These are phyloP conservation scores for Fomitopsis palustris DNA, from an alignment of 1,284 basidiomycete genomes.

Conservation along the genomic window DNA sequence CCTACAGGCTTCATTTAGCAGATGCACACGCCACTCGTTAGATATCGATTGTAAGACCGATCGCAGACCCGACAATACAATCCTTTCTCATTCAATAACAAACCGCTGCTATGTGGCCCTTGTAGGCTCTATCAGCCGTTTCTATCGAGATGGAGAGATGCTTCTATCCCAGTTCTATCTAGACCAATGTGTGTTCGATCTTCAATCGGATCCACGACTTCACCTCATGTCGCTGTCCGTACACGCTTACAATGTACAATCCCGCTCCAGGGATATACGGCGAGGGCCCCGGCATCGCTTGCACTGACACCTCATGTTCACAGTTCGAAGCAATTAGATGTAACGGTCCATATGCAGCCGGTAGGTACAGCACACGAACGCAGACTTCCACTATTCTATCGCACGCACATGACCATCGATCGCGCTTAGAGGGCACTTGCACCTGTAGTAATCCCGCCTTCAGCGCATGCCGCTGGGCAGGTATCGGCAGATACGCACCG, in stretches of 20 bases:
- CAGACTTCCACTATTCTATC: conserved; percentile 16
- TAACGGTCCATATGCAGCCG: background rate
- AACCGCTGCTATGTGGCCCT: background rate
- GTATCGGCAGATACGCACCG: conserved; percentile 46
- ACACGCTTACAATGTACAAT: background rate
- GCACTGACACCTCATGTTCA: no score
- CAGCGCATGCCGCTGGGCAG: background rate
- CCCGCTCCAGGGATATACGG: background rate
- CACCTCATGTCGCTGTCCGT: background rate
- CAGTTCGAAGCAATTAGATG: background rate
- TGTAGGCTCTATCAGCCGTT: background rate
- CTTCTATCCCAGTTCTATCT: background rate
- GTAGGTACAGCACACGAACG: background rate
- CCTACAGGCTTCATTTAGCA: conserved; percentile 3
- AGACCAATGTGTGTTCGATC: background rate
- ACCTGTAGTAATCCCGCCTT: conserved; percentile 13
- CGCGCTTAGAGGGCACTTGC: conserved; percentile 22
- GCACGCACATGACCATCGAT: conserved; percentile 3
- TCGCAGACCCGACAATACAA: background rate
- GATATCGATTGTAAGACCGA: conserved; percentile 1
- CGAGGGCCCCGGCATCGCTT: no score
- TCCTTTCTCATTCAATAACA: background rate
- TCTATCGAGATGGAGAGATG: background rate
- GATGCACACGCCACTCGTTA: background rate
- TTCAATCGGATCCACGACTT: conserved; percentile 2